Evolutionary conservation across 129 eudicot species (phyloP).

Genomic region (Dittrichia graveolens): DNA sequence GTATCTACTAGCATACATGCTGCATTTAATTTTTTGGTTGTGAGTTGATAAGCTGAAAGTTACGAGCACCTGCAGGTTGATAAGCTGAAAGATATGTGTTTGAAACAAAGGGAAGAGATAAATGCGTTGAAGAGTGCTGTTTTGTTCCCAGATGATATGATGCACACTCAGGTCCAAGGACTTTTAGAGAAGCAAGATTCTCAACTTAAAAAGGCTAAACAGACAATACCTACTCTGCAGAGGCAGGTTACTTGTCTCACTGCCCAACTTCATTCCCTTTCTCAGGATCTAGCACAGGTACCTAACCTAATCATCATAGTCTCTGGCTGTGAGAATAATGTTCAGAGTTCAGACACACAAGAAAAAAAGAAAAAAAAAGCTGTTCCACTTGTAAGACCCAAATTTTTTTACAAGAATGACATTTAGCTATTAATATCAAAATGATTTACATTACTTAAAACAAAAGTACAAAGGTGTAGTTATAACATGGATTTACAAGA

Average conservation of each 20-base stretch:
- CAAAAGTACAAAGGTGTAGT: too few relatives aligned
- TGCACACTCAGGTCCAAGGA: conserved; percentile 51
- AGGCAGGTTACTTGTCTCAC: conserved; percentile 88
- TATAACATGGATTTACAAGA: too few relatives aligned
- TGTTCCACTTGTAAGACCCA: too few relatives aligned
- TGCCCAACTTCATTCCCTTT: conserved; percentile 75
- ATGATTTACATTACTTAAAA: too few relatives aligned
- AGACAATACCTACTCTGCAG: conserved; percentile 78
- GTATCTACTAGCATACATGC: too few relatives aligned
- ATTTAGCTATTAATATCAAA: too few relatives aligned
- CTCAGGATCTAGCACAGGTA: conserved; percentile 94
- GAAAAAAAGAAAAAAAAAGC: too few relatives aligned
- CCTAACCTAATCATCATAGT: background rate
- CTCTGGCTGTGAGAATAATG: too few relatives aligned
- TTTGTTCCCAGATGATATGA: conserved; percentile 74
- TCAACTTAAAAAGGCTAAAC: conserved; percentile 80
- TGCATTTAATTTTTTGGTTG: too few relatives aligned
- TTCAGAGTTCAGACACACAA: too few relatives aligned
- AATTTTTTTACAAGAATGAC: too few relatives aligned
- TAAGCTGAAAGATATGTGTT: conserved; percentile 84
- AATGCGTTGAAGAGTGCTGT: conserved; percentile 77
- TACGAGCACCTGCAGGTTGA: conserved; percentile 55
- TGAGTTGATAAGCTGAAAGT: background rate
- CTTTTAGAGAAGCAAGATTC: conserved; percentile 71
- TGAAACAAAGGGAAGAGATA: conserved; percentile 96